Evolutionary conservation across 2,329 filamentous ascomycete genomes (phyloP).

Genomic region (Teratosphaeria gauchensis): DNA sequence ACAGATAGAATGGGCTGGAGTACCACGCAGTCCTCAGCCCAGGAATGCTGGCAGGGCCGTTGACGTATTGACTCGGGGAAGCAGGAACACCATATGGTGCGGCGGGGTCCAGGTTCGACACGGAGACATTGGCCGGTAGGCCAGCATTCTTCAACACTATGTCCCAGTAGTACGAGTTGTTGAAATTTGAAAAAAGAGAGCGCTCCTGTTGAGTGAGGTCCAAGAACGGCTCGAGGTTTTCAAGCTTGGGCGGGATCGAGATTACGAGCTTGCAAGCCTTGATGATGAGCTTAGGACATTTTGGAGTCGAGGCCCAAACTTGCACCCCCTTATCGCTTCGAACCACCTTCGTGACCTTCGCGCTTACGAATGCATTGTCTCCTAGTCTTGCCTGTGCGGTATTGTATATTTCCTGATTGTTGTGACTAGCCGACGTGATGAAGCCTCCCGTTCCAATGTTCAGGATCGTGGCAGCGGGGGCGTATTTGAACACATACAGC

Average conservation of each 20-base stretch:
- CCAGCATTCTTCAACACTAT: slow-evolving; percentile 11
- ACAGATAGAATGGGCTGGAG: slow-evolving; percentile 5
- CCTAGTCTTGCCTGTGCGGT: slow-evolving; percentile 18
- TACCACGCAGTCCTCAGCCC: slow-evolving; percentile 7
- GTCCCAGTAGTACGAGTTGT: slow-evolving; percentile 14
- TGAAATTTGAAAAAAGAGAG: slow-evolving; percentile 2
- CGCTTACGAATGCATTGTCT: slow-evolving; percentile 19
- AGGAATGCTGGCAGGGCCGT: slow-evolving; percentile 3
- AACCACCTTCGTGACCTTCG: slow-evolving; percentile 12
- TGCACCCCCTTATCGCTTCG: slow-evolving; percentile 13
- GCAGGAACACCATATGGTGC: slow-evolving; percentile 10
- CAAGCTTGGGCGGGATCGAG: slow-evolving; percentile 32
- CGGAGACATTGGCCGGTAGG: slow-evolving; percentile 9
- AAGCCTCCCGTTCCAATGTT: slow-evolving; percentile 11
- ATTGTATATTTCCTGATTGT: slow-evolving; percentile 16
- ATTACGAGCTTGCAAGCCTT: slow-evolving; percentile 33
- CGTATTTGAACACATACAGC: slow-evolving; percentile 37
- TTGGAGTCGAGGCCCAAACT: slow-evolving; percentile 24
- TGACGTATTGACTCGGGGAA: slow-evolving; percentile 9
- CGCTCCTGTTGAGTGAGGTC: slow-evolving; percentile 21
- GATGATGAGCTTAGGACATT: slow-evolving; percentile 23
- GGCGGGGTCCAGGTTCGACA: slow-evolving; percentile 9
- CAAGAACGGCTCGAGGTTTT: slow-evolving; percentile 26
- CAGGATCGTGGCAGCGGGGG: slow-evolving; percentile 3
- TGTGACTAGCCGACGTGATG: slow-evolving; percentile 8